Base-by-base conservation (phyloP, 495 filamentous ascomycete genomes). In the Peziza echinospora region DNA sequence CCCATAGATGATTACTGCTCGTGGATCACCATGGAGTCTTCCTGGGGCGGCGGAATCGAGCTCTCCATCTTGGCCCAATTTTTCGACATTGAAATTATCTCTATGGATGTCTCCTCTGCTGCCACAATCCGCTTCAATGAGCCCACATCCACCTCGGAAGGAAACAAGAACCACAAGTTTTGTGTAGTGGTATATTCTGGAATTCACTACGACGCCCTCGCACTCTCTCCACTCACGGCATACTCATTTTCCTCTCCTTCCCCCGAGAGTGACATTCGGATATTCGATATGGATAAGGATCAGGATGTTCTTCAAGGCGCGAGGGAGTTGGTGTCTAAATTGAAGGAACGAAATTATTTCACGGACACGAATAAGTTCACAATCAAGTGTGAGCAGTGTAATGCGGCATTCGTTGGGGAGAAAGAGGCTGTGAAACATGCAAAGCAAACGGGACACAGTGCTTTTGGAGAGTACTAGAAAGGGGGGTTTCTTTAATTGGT, bases 121-220 rank as follows among this genome's bases (percentile, higher is more conserved):
- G 65, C 74, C 10, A 64, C 78, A 5, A 82, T 92, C 55, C 69
- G 71, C 17, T 91, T 91, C 59, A 93, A 93, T 51, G 83, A 93
- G 56, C 76, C 76, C 41, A 4, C 10, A 10, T 11, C n/a, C 10
- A n/a, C n/a, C 1, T 71, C 69, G 22, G 58, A 67, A 1, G 72
- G 85, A 24, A 84, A 83, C 61, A 75, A n/a, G n/a, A n/a, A n/a
- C n/a, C n/a, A n/a, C n/a, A 11, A 17, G 2, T 37, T 37, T 17
- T 37, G 30, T 17, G 19, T 96, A 28, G 65, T 97, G 24, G 76
- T 94, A 1, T 97, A 94, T 61, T 86, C 81, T 0, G 85, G 84
- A 0, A 87, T 96, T 45, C 89, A 97, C 56, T 97, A 97, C 60
- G 89, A 97, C 60, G 75, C 80, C n/a, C 75, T 94, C 44, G 82